Evolutionary conservation across 352 stramenopile genomes (phyloP).

Genomic region (Phytophthora tentaculata): DNA sequence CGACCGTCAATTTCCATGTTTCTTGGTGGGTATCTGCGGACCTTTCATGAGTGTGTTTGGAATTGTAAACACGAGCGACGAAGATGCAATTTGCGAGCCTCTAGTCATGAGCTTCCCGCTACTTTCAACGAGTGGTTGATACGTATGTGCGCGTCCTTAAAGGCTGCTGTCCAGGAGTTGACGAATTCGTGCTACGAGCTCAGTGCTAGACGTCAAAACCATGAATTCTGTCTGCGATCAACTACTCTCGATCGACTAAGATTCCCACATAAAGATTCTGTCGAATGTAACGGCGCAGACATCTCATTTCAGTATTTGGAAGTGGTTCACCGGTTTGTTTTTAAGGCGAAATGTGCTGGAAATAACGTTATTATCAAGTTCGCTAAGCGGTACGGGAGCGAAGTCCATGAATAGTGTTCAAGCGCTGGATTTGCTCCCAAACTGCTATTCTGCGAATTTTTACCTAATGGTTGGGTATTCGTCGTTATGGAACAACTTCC

Average conservation of each 20-base stretch:
- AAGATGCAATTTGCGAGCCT: slow-evolving; percentile 34
- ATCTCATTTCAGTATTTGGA: no score
- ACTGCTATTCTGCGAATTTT: slow-evolving; percentile 20
- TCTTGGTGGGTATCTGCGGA: no score
- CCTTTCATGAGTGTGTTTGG: slow-evolving; percentile 12
- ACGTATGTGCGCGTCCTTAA: slow-evolving; percentile 29
- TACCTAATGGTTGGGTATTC: slow-evolving; percentile 32
- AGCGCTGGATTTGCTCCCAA: background rate
- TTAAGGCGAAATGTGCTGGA: no score
- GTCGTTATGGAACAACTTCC: slow-evolving; percentile 35
- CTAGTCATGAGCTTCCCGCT: slow-evolving; percentile 31
- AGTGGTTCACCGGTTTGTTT: no score
- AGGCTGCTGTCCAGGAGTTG: slow-evolving; percentile 24
- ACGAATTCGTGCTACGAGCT: slow-evolving; percentile 16
- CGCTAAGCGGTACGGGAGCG: background rate
- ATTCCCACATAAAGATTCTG: no score
- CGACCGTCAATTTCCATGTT: no score
- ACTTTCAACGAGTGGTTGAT: slow-evolving; percentile 30
- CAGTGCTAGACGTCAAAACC: no score
- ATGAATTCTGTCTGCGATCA: no score
- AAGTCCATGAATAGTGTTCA: background rate
- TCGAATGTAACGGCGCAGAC: no score
- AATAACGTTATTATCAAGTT: slow-evolving; percentile 1
- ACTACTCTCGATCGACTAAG: no score
- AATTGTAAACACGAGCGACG: slow-evolving; percentile 27